These are phyloP conservation scores for Rhodotorula sp. DNA, from an alignment of 1,284 basidiomycete species.

Conservation along the genomic window DNA sequence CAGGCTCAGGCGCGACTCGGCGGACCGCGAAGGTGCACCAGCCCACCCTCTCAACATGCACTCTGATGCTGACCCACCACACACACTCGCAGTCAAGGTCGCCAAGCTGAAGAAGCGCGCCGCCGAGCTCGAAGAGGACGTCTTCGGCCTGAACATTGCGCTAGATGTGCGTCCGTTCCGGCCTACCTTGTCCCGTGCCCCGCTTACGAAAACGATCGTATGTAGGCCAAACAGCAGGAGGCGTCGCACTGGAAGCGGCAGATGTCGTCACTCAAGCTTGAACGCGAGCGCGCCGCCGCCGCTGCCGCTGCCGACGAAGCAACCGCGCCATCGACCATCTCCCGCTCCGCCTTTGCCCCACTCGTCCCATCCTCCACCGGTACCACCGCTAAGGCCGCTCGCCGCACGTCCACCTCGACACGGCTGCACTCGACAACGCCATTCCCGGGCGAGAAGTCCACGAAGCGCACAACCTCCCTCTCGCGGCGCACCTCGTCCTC, in stretches of 20 bases:
- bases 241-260: conserved; percentile 38
- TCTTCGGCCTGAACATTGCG: conserved; percentile 41
- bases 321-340: background rate
- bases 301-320: background rate
- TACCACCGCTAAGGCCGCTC: background rate
- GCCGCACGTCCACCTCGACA: background rate
- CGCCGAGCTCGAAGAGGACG: conserved; percentile 37
- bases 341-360: background rate
- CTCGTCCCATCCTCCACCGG: background rate
- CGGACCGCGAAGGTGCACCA: conserved; percentile 36
- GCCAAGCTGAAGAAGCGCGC: conserved; percentile 36
- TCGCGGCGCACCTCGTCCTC: background rate
- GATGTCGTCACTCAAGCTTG: conserved; percentile 28
- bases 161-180: conserved; percentile 23
- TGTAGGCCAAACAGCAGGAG: conserved; percentile 41
- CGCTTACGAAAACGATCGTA: background rate
- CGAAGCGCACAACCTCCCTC: background rate
- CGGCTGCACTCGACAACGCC: conserved; percentile 10
- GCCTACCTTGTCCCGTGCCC: too few species aligned
- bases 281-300: background rate
- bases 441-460: conserved; percentile 1
- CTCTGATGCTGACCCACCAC: background rate
- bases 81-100: conserved; percentile 21
- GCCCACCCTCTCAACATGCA: background rate
- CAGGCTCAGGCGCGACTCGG: conserved; percentile 32